Evolutionary conservation across 257 asterid species (phyloP), one percentile per base, ranked within the genome.

Genomic region (Handroanthus guayacan): DNA sequence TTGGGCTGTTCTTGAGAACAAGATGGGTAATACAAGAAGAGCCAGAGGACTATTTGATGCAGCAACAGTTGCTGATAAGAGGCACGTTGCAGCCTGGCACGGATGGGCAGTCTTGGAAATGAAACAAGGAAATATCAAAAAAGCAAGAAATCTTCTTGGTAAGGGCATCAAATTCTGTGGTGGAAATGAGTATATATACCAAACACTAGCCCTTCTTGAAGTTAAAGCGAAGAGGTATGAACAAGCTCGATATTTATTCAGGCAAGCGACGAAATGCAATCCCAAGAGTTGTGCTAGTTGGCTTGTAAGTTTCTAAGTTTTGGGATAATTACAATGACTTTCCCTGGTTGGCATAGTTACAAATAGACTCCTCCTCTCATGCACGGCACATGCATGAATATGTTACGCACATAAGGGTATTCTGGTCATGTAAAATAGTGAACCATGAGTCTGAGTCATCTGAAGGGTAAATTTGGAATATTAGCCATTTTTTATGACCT

Each of bases 91-190:
- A 34, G 99, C 98, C 10, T 95, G 99, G 99, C 99, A 95, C 31
- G 99, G 99, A 78, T 95, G 99, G 99, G 98, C 97, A 38, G 94
- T 91, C 6, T 72, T 95, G 89, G 99, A 95, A 65, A 82, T 92
- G 81, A 87, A 90, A 74, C 97, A 91, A 7, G 99, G 98, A 38
- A 92, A 95, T 74, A 75, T 91, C 18, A 85, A 86, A 66, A 95
- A 95, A 76, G 99, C 99, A 8, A 88, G 98, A 48, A 77, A 83
- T 79, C 98, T 95, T 76, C 94, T 95, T n/a, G 97, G 98, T 1
- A 95, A 89, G 77, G 97, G 93, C 47, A 90, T 95, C 68, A 92
- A 92, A 66, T 87, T 82, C 78, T 89, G 93, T 74, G 98, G 99
- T 51, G 98, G 97, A 58, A 95, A 95, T 65, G 99, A 95, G 83